A percentile compares a stretch with the other conserved stretches of the same genome.
These are phyloP conservation scores for Ceratocystiopsis brevicomis DNA, from an alignment of 2,329 filamentous ascomycete species.

Conservation along the genomic window DNA sequence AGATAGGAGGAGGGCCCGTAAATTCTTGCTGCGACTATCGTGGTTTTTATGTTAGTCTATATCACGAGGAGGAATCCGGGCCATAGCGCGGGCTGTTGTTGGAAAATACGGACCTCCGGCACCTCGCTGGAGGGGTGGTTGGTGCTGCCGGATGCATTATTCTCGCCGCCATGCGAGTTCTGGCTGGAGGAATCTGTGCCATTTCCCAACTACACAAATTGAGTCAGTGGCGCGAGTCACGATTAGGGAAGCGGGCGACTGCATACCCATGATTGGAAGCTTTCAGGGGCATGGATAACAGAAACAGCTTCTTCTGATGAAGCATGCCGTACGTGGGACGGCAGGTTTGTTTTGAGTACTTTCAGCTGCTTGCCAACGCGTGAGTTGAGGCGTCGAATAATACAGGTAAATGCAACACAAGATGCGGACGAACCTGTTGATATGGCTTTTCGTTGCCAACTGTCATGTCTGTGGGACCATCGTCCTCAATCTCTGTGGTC, in stretches of 20 bases:
- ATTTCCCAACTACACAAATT: too few relatives aligned
- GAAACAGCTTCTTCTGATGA: conserved; percentile 66
- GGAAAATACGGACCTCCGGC: too few relatives aligned
- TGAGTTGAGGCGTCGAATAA: background rate
- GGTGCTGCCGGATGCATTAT: too few relatives aligned
- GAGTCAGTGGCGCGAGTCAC: too few relatives aligned
- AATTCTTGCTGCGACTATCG: too few relatives aligned
- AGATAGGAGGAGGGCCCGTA: conserved; percentile 46
- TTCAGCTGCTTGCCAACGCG: conserved; percentile 19
- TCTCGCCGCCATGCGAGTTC: too few relatives aligned
- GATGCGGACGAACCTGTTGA: background rate
- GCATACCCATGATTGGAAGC: conserved; percentile 62
- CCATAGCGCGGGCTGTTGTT: too few relatives aligned
- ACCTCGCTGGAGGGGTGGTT: too few relatives aligned
- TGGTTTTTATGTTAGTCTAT: too few relatives aligned
- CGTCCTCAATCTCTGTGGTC: conserved; percentile 69
- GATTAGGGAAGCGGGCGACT: conserved; percentile 9
- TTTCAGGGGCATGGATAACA: conserved; percentile 77
- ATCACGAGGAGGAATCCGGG: too few relatives aligned
- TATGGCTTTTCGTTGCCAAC: too few relatives aligned
- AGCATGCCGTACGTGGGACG: conserved; percentile 36
- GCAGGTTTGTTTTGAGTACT: conserved; percentile 36
- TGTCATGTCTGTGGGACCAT: conserved; percentile 18
- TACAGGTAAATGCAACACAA: background rate
- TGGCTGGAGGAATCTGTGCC: too few relatives aligned